Percentiles rank a stretch among this genome's conserved stretches.
These are phyloP conservation scores for Ustilago curta DNA, from an alignment of 1,284 basidiomycete genomes.

Conservation along the genomic window DNA sequence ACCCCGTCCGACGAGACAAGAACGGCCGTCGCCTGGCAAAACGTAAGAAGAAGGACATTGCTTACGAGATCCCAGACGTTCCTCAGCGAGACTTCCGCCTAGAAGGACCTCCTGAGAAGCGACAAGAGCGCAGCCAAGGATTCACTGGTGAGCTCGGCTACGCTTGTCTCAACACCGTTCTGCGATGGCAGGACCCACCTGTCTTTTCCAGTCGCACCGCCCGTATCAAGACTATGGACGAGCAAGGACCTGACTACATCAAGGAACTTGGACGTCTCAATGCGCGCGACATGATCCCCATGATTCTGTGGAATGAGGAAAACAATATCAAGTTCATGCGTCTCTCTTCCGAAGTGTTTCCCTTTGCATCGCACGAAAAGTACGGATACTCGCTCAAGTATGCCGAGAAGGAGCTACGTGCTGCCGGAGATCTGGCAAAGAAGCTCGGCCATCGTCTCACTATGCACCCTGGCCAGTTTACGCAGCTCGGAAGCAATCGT, in stretches of 20 bases:
- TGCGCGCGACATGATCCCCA: constrained; percentile 75
- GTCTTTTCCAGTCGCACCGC: constrained; percentile 83
- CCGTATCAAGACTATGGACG: constrained; percentile 81
- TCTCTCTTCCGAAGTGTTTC: constrained; percentile 79
- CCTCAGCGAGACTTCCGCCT: constrained; percentile 52
- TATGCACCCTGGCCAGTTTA: constrained; percentile 84
- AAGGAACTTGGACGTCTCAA: constrained; percentile 84
- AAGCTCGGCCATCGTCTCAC: constrained; percentile 84
- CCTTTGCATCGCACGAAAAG: constrained; percentile 83
- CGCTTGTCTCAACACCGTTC: constrained; percentile 85
- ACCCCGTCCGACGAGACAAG: constrained; percentile 68
- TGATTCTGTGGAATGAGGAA: constrained; percentile 73
- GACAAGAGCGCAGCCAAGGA: constrained; percentile 42
- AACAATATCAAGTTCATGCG: constrained; percentile 66
- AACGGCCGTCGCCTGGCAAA: constrained; percentile 71
- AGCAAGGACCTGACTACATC: constrained; percentile 82
- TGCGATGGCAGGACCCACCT: constrained; percentile 78
- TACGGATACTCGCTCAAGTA: constrained; percentile 84
- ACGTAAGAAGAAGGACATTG: constrained; percentile 74
- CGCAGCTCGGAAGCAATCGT: constrained; percentile 83
- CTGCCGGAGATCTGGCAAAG: constrained; percentile 80
- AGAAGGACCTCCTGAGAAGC: constrained; percentile 47
- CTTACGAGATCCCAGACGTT: constrained; percentile 77
- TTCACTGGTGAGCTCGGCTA: constrained; percentile 72
- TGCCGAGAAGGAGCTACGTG: constrained; percentile 74